These are phyloP conservation scores for Paxillus rubicundulus DNA, from an alignment of 768 basidiomycete genomes.

Conservation along the genomic window DNA sequence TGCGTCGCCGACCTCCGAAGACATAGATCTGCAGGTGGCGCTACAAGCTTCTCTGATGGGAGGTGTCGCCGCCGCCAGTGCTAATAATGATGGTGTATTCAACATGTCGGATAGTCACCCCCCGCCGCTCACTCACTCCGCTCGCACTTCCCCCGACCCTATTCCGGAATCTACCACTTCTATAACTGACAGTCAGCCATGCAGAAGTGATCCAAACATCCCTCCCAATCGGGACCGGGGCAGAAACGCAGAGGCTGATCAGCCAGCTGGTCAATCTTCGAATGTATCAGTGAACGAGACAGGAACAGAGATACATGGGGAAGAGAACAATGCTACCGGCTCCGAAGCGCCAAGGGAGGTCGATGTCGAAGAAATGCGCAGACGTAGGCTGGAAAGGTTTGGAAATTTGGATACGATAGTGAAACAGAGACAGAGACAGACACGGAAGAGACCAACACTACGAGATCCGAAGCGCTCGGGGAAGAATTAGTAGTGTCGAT, in stretches of 20 bases:
- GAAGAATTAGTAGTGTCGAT: conserved; percentile 52
- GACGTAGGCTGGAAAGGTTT: conserved; percentile 62
- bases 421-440: conserved; percentile 32
- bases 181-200: conserved; percentile 15
- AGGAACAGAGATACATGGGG: conserved; percentile 37
- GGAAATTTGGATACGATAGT: conserved; percentile 37
- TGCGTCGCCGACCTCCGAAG: conserved; percentile 52
- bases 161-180: conserved; percentile 6
- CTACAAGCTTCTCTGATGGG: conserved; percentile 73
- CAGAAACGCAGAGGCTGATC: conserved; percentile 42
- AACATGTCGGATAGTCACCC: conserved; percentile 14
- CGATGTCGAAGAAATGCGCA: conserved; percentile 65
- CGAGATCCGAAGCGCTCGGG: conserved; percentile 12
- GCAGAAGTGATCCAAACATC: conserved; percentile 11
- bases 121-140: conserved; percentile 24
- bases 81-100: conserved; percentile 3
- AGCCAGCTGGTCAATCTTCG: not conserved
- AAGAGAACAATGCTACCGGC: conserved; percentile 2
- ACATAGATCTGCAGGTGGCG: conserved; percentile 83
- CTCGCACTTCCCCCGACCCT: conserved; percentile 28
- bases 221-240: conserved; percentile 32
- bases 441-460: conserved; percentile 8
- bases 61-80: not conserved
- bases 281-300: conserved; percentile 3
- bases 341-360: conserved; percentile 32